Conservation (phyloP, 106 monocot genomes). For the Acorus calamus region DNA sequence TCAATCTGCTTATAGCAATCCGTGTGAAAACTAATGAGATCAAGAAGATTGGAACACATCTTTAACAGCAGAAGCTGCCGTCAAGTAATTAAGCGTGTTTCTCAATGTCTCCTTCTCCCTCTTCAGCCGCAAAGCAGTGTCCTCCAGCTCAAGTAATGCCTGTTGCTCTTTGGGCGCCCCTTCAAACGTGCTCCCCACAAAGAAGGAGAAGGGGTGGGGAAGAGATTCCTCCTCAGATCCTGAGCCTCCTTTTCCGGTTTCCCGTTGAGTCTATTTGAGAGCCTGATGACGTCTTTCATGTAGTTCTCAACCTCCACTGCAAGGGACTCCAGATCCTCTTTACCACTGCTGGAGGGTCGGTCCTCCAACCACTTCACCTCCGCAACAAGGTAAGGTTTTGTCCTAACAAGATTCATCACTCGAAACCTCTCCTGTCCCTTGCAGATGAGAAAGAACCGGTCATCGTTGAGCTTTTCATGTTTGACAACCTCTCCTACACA, state of each 20-base stretch:
- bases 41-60: slow-evolving; percentile 25
- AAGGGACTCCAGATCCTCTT: slow-evolving; percentile 15
- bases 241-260: slow-evolving; percentile 10
- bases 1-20: too few species aligned
- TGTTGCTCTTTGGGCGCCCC: slow-evolving; percentile 26
- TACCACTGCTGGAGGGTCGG: slow-evolving; percentile 3
- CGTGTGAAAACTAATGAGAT: background rate
- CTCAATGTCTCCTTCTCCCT: slow-evolving; percentile 29
- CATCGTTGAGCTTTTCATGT: too few species aligned
- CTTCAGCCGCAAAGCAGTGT: slow-evolving; percentile 17
- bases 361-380: slow-evolving; percentile 22
- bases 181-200: slow-evolving; percentile 27
- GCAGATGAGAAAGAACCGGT: too few species aligned
- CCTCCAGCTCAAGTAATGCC: slow-evolving; percentile 26
- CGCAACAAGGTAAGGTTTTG: too few species aligned
- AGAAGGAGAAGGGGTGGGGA: slow-evolving; percentile 25
- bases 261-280: slow-evolving; percentile 19
- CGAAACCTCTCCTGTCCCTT: too few species aligned
- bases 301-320: slow-evolving; percentile 19
- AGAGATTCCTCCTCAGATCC: slow-evolving; percentile 16
- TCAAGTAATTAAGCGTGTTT: slow-evolving; percentile 21
- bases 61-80: slow-evolving; percentile 26
- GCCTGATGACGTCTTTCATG: slow-evolving; percentile 23
- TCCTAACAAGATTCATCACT: too few species aligned
- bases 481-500: too few species aligned